Conservation (phyloP, 352 stramenopile genomes). For the Phytophthora vignae region DNA sequence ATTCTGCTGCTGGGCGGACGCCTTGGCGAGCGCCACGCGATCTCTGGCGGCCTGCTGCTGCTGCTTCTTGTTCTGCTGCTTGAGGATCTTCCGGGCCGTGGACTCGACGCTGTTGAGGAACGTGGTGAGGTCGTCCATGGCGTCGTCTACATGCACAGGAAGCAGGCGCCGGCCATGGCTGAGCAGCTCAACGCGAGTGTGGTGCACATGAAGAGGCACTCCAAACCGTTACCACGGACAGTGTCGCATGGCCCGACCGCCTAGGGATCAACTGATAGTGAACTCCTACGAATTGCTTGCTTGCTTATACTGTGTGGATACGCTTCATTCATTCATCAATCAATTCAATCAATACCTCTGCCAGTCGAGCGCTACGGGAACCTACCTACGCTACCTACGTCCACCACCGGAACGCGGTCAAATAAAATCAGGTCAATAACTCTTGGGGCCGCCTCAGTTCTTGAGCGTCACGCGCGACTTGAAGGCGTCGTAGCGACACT, state of each 20-base stretch:
- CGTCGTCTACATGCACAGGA: slow-evolving; percentile 14
- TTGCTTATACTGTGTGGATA: neutral
- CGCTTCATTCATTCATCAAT: slow-evolving; percentile 25
- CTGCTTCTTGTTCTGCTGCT: slow-evolving; percentile 84
- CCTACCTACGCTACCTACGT: slow-evolving; percentile 39
- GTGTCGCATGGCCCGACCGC: neutral
- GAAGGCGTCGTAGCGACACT: slow-evolving; percentile 77
- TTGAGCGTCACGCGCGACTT: slow-evolving; percentile 64
- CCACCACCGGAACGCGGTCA: slow-evolving; percentile 44
- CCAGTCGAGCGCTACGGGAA: slow-evolving; percentile 1
- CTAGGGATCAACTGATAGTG: neutral
- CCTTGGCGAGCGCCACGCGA: slow-evolving; percentile 50
- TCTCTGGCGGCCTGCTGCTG: slow-evolving; percentile 63
- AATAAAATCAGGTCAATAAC: slow-evolving; percentile 27
- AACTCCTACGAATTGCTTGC: neutral
- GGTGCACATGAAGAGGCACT: slow-evolving; percentile 28
- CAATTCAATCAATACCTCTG: too few species aligned
- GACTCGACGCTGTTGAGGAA: slow-evolving; percentile 84
- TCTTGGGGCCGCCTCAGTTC: slow-evolving; percentile 38
- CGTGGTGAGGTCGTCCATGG: slow-evolving; percentile 81
- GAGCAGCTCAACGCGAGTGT: neutral
- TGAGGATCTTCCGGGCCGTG: slow-evolving; percentile 80
- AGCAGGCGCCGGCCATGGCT: slow-evolving; percentile 21
- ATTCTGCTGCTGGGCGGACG: slow-evolving; percentile 9
- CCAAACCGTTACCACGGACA: slow-evolving; percentile 14